Conservation (phyloP, 2,329 filamentous ascomycete species). For the Helotiales sp. region DNA sequence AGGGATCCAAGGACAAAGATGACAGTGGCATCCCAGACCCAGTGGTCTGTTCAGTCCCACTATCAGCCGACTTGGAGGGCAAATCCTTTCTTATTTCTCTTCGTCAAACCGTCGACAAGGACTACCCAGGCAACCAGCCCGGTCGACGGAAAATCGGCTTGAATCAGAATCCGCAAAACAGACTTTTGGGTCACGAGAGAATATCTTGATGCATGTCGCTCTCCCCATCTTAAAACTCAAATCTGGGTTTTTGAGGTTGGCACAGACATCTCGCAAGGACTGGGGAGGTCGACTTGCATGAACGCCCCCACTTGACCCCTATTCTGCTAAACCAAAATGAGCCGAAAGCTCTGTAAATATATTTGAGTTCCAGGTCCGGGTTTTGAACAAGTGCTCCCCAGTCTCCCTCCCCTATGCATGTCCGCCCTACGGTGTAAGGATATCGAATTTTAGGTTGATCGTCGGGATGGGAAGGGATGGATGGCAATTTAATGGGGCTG, state of each 20-base stretch:
- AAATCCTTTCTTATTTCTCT: neutral
- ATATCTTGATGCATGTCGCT: neutral
- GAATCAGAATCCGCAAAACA: neutral
- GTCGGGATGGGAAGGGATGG: neutral
- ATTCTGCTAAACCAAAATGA: neutral
- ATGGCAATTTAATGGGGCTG: neutral
- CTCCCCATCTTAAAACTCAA: neutral
- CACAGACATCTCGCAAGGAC: conserved; percentile 3
- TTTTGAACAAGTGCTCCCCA: neutral
- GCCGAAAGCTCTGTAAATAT: neutral
- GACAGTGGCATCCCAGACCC: neutral
- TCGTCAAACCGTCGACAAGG: neutral
- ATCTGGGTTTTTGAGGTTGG: neutral
- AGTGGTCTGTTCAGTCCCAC: neutral
- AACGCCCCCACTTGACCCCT: neutral
- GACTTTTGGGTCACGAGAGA: neutral
- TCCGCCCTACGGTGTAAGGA: conserved; percentile 1
- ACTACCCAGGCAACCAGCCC: neutral
- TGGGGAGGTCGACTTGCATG: neutral
- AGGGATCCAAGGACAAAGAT: neutral
- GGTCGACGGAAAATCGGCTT: neutral
- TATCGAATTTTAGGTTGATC: neutral
- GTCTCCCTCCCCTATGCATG: neutral
- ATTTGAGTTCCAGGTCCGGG: neutral
- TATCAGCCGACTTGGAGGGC: neutral